Conservation (phyloP, 352 stramenopile species). For the Phytopythium oedochilum region DNA sequence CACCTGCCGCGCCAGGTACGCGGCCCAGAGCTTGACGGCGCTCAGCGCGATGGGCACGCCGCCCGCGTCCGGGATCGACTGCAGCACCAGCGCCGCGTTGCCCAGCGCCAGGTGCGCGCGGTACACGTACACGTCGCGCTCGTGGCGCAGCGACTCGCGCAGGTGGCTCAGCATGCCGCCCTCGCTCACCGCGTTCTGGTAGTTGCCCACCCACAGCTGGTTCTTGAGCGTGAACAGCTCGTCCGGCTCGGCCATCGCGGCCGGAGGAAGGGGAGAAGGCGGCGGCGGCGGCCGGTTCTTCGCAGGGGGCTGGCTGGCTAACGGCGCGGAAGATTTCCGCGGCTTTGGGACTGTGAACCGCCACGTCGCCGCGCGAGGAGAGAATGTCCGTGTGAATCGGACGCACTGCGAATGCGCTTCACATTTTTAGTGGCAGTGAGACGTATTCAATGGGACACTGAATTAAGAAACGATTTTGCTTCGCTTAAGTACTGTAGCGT, state of each 20-base stretch:
- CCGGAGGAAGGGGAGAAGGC: not conserved
- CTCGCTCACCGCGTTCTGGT: slow-evolving; percentile 92
- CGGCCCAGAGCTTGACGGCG: slow-evolving; percentile 85
- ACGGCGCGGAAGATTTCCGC: not conserved
- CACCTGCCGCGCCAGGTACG: slow-evolving; percentile 65
- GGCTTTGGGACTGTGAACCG: no score
- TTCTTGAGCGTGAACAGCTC: slow-evolving; percentile 98
- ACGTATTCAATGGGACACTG: no score
- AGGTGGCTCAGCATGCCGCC: slow-evolving; percentile 85
- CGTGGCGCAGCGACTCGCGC: slow-evolving; percentile 77
- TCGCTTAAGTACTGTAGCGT: no score
- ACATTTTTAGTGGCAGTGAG: no score
- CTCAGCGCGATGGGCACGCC: slow-evolving; percentile 62
- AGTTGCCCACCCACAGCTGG: slow-evolving; percentile 97
- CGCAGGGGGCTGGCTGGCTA: no score
- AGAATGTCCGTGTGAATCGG: no score
- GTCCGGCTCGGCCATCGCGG: slow-evolving; percentile 88
- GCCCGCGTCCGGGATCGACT: slow-evolving; percentile 73
- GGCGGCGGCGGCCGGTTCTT: no score
- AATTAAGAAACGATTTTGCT: no score
- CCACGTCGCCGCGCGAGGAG: no score
- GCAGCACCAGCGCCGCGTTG: slow-evolving; percentile 87
- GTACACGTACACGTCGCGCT: slow-evolving; percentile 94
- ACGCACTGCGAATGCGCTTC: no score
- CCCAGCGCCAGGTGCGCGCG: slow-evolving; percentile 89